A percentile compares a stretch with the other conserved stretches of the same genome.
These are phyloP conservation scores for Podaxis carcinomalis DNA, from an alignment of 768 basidiomycete species.

Conservation along the genomic window DNA sequence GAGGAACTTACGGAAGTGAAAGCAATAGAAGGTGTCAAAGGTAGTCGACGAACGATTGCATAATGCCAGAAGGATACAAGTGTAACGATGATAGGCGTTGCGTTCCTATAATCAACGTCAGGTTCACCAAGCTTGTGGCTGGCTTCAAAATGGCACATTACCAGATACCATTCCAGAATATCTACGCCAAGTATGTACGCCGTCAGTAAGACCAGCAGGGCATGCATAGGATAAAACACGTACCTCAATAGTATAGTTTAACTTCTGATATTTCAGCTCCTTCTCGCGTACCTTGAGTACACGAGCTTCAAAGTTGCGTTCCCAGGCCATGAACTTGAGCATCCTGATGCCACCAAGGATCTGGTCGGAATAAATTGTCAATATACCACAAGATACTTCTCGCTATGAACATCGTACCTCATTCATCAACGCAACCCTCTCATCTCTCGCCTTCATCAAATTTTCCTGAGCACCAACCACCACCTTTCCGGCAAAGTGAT, in stretches of 20 bases:
- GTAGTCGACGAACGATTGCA: conserved; percentile 44
- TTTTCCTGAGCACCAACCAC: conserved; percentile 71
- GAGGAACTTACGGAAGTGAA: conserved; percentile 61
- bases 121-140: neutral
- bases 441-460: conserved; percentile 89
- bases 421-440: conserved; percentile 89
- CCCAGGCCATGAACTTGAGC: conserved; percentile 97
- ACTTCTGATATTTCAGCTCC: conserved; percentile 78
- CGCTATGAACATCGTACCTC: conserved; percentile 33
- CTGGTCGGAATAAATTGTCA: conserved; percentile 27
- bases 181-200: conserved; percentile 20
- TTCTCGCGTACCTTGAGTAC: conserved; percentile 71
- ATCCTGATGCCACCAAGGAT: conserved; percentile 86
- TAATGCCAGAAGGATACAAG: conserved; percentile 68
- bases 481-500: conserved; percentile 79
- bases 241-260: conserved; percentile 87
- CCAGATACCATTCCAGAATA: conserved; percentile 47
- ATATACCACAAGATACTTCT: neutral
- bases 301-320: conserved; percentile 79
- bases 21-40: neutral
- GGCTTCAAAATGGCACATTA: conserved; percentile 8
- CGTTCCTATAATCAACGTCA: conserved; percentile 39
- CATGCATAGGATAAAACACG: conserved; percentile 5
- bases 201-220: neutral
- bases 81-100: conserved; percentile 59